Percentiles rank a stretch among this genome's conserved stretches.
Conservation (phyloP, 352 stramenopile species). For the Phytophthora agathidicida region DNA sequence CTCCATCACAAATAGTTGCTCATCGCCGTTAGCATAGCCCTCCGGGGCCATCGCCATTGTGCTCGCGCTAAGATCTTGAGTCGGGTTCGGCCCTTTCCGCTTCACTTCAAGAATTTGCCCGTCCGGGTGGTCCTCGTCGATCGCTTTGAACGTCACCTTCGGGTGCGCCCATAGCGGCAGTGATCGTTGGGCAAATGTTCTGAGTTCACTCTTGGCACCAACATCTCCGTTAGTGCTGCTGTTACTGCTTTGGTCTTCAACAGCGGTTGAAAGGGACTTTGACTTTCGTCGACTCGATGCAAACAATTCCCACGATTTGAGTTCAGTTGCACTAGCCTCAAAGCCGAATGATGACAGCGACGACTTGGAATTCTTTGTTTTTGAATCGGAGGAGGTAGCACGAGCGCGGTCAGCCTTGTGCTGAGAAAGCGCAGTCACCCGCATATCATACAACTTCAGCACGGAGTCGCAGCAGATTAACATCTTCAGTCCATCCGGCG, state of each 20-base stretch:
- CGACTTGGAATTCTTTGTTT: constrained; percentile 55
- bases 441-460: constrained; percentile 75
- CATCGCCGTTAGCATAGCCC: constrained; percentile 47
- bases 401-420: constrained; percentile 41
- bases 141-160: constrained; percentile 71
- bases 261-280: constrained; percentile 16
- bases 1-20: constrained; percentile 85
- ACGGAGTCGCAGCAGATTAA: constrained; percentile 63
- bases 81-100: constrained; percentile 65
- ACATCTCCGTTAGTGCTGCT: constrained; percentile 10
- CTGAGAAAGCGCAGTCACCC: constrained; percentile 37
- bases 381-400: constrained; percentile 29
- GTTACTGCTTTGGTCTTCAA: constrained; percentile 12
- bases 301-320: constrained; percentile 70
- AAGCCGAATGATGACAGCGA: constrained; percentile 68
- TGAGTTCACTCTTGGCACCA: constrained; percentile 64
- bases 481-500: constrained; percentile 68
- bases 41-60: constrained; percentile 34
- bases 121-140: constrained; percentile 52
- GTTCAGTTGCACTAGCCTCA: constrained; percentile 60
- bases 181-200: constrained; percentile 65
- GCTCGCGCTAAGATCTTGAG: constrained; percentile 41
- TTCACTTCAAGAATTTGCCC: constrained; percentile 76
- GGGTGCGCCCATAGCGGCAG: constrained; percentile 80
- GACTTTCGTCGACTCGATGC: constrained; percentile 36